Percentiles rank a stretch among this genome's conserved stretches.
Conservation (phyloP, 306 rosid species). For the Prinsepia uniflora region DNA sequence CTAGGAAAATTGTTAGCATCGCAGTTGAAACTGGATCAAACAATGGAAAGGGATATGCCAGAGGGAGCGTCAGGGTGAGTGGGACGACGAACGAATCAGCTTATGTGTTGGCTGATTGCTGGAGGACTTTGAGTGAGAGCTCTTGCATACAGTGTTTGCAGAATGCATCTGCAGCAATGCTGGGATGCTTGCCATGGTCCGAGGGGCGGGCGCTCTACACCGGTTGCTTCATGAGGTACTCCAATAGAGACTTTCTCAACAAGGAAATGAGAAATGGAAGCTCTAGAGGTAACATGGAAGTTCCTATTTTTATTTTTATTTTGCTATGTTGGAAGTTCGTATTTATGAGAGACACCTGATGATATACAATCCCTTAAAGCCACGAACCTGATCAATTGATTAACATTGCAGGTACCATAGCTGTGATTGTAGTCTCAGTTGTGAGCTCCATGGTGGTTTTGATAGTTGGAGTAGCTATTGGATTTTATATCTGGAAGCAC, state of each 20-base stretch:
- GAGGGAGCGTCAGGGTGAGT: slow-evolving; percentile 30
- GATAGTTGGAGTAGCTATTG: slow-evolving; percentile 42
- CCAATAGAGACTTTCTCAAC: slow-evolving; percentile 72
- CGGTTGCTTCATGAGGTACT: slow-evolving; percentile 94
- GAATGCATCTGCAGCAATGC: slow-evolving; percentile 55
- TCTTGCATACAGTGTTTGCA: slow-evolving; percentile 72
- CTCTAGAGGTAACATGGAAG: slow-evolving; percentile 45
- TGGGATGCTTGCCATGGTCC: slow-evolving; percentile 68
- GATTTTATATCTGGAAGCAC: slow-evolving; percentile 62
- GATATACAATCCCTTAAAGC: too few species aligned
- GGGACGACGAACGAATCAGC: slow-evolving; percentile 47
- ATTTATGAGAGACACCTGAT: too few species aligned
- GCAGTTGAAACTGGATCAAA: slow-evolving; percentile 46
- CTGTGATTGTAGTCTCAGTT: slow-evolving; percentile 51
- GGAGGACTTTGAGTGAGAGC: slow-evolving; percentile 62
- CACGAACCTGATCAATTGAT: neutral
- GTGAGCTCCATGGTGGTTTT: slow-evolving; percentile 62
- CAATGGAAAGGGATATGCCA: slow-evolving; percentile 48
- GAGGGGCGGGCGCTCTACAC: slow-evolving; percentile 77
- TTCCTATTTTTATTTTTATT: neutral
- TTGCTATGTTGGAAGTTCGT: too few species aligned
- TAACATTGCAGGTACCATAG: slow-evolving; percentile 48
- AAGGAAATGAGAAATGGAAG: slow-evolving; percentile 35
- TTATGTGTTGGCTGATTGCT: slow-evolving; percentile 77
- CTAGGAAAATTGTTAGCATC: slow-evolving; percentile 39